A percentile compares a stretch with the other conserved stretches of the same genome.
These are phyloP conservation scores for Pyrenophora tritici-repentis DNA, from an alignment of 2,329 filamentous ascomycete species.

Conservation along the genomic window DNA sequence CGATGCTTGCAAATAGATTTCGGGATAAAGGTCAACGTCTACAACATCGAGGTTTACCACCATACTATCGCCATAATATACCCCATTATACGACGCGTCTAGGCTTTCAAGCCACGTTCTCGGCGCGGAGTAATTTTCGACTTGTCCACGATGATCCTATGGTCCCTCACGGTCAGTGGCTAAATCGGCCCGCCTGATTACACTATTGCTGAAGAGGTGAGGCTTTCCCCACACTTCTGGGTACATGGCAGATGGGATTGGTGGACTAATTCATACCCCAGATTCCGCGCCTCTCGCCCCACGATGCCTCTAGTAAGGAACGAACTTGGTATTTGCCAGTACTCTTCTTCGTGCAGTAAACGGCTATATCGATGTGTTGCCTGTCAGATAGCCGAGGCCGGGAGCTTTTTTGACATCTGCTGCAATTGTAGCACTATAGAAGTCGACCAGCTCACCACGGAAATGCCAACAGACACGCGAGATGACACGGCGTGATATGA, in stretches of 20 bases:
- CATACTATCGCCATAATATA: constrained; percentile 22
- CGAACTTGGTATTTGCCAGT: neutral
- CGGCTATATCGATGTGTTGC: too few species aligned
- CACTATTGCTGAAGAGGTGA: constrained; percentile 23
- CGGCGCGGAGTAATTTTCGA: constrained; percentile 22
- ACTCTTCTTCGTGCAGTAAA: neutral
- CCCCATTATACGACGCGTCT: constrained; percentile 17
- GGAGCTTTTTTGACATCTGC: too few species aligned
- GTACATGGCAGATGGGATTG: constrained; percentile 25
- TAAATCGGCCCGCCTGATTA: constrained; percentile 5
- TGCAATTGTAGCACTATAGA: too few species aligned
- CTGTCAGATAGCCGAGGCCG: too few species aligned
- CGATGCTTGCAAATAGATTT: neutral
- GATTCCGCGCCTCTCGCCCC: constrained; percentile 3
- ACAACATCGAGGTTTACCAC: neutral
- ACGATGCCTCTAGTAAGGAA: constrained; percentile 1
- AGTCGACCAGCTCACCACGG: too few species aligned
- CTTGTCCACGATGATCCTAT: constrained; percentile 20
- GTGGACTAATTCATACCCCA: constrained; percentile 27
- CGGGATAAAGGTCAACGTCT: neutral
- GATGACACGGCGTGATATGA: too few species aligned
- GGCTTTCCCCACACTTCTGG: constrained; percentile 18
- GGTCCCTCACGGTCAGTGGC: constrained; percentile 23
- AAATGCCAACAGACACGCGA: too few species aligned
- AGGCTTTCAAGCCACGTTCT: constrained; percentile 12